A percentile compares a stretch with the other conserved stretches of the same genome.
Conservation (phyloP, 2,329 filamentous ascomycete species). For the Trichoderma pleuroti region DNA sequence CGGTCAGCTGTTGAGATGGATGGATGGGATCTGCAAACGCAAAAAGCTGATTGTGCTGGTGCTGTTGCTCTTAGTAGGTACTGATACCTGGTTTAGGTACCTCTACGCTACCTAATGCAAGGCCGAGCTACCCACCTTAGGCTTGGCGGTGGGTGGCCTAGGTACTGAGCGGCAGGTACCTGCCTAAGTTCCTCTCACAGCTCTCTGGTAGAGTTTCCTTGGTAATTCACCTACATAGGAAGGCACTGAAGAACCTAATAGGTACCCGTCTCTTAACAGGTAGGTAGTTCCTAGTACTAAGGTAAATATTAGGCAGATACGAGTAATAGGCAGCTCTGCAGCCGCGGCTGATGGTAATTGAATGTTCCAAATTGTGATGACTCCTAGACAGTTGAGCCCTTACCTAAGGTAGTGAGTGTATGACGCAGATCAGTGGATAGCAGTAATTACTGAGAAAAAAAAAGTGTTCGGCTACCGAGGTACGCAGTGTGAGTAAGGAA, state of each 20-base stretch:
- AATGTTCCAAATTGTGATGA: background rate
- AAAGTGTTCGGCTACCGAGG: background rate
- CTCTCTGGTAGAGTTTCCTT: background rate
- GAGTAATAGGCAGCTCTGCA: background rate
- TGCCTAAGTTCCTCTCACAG: background rate
- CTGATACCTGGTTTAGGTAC: background rate
- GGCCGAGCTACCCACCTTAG: background rate
- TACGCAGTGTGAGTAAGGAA: background rate
- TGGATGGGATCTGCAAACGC: constrained; percentile 3
- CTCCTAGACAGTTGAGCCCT: background rate
- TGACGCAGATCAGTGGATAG: background rate
- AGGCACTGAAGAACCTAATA: too few species aligned
- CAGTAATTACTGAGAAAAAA: background rate
- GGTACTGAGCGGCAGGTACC: background rate
- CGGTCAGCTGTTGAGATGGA: background rate
- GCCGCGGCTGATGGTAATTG: background rate
- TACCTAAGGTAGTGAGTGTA: background rate
- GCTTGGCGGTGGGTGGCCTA: background rate
- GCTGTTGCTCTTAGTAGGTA: background rate
- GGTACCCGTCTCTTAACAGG: background rate
- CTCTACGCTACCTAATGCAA: background rate
- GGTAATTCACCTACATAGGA: background rate
- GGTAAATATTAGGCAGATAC: background rate
- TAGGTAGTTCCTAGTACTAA: background rate
- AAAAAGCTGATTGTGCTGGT: background rate